phyloP scores from a whole-genome alignment of 225 moss, liverwort and hornwort genomes.

The Pleurozium schreberi region DNA sequence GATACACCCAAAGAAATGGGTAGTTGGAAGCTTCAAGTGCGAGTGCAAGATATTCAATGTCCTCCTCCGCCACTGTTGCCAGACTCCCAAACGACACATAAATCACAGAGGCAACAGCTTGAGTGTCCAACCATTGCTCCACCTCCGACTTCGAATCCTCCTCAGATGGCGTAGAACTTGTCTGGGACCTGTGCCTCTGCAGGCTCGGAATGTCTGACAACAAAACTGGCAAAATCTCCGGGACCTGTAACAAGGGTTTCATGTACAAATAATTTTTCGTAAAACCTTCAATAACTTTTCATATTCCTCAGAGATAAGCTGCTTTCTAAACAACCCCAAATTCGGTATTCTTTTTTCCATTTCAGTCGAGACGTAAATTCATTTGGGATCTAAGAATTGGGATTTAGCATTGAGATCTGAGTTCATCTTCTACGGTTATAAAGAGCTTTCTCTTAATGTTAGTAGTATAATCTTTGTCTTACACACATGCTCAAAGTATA shows the following conservation, averaged over 20 bases:
- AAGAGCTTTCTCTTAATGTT: no score
- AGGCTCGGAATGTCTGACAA: not conserved
- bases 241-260: not conserved
- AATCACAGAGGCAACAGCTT: not conserved
- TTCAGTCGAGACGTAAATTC: no score
- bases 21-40: constrained; percentile 1
- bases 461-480: no score
- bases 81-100: constrained; percentile 3
- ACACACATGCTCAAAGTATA: no score
- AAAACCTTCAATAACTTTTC: not conserved
- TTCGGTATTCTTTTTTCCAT: not conserved
- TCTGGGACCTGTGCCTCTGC: not conserved
- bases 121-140: constrained; percentile 2
- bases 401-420: no score
- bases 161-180: not conserved
- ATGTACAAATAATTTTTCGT: not conserved
- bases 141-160: not conserved
- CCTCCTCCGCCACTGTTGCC: not conserved
- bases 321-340: not conserved
- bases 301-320: not conserved
- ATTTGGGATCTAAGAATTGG: no score
- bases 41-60: not conserved
- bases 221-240: constrained; percentile 4
- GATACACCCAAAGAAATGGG: constrained; percentile 8
- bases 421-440: no score